Base-by-base conservation (phyloP, 345 rosid genomes). In the Arabidopsis suecica region DNA sequence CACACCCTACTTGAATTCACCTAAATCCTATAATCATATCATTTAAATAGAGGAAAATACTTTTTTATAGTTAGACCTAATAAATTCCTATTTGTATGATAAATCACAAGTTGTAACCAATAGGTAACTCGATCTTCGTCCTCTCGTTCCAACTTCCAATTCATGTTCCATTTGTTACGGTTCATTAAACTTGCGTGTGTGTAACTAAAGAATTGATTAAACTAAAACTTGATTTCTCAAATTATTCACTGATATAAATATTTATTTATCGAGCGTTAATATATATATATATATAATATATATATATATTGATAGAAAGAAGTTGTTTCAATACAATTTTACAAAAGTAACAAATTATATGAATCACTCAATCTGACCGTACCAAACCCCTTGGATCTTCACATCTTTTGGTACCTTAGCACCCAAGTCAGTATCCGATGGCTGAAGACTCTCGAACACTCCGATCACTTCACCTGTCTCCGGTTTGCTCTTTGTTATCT, bases 361-460 rank as follows among this genome's bases (percentile, higher is more conserved):
- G 37, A 34, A 38, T 77, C 72, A 77, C 12, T 91, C 97, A 50
- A 93, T 91, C 86, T 89, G 98, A 78, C 93, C 97, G 76, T 91
- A 94, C 97, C 97, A 91, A 68, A 93, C 54, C 1, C 98, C 97
- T 79, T 79, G 91, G 79, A 94, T 94, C 88, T 89, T 91, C 42
- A 91, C 98, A 61, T 94, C 98, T 80, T 93, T 93, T 0, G 97
- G 91, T 55, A 79, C 80, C 87, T 93, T 93, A 25, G 98, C 97
- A 10, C 97, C 98, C 88, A 93, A 64, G 78, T 93, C 97, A 67
- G 96, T 93, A 74, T 93, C 97, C 18, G 97, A 93, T 14, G 98
- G 98, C 86, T 93, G 97, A 63, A 89, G 1, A 68, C 98, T 93
- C 86, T 91, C 98, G 34, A 93, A 93, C 76, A 91, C 98, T 7